Evolutionary conservation across 2,329 filamentous ascomycete genomes (phyloP).

Genomic region (Paramyrothecium roridum): DNA sequence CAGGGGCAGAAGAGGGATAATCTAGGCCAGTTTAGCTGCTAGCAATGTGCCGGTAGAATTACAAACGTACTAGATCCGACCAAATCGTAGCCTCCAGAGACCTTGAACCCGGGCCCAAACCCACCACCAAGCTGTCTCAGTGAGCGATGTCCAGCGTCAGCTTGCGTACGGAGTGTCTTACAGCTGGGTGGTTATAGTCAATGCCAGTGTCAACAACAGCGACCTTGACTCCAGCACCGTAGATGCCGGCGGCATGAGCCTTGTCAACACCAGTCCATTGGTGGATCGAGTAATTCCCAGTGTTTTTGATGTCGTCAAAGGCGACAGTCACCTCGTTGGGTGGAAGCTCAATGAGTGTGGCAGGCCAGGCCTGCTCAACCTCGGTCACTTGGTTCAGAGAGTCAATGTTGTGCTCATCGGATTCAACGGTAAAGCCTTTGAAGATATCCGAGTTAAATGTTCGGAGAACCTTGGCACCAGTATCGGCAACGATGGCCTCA

Average conservation of each 20-base stretch:
- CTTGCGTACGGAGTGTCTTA: background rate
- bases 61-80: conserved; percentile 7
- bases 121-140: conserved; percentile 14
- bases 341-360: background rate
- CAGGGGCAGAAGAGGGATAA: background rate
- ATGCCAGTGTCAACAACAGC: conserved; percentile 21
- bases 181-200: conserved; percentile 15
- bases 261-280: conserved; percentile 16
- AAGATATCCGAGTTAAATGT: conserved; percentile 13
- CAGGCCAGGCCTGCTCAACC: conserved; percentile 16
- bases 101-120: conserved; percentile 15
- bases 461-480: conserved; percentile 3
- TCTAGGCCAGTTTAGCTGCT: background rate
- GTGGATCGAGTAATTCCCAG: conserved; percentile 5
- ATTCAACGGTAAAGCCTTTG: conserved; percentile 15
- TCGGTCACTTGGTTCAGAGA: conserved; percentile 11
- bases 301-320: background rate
- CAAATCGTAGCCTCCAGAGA: conserved; percentile 18
- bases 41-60: too few species aligned
- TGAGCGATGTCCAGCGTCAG: background rate
- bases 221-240: conserved; percentile 18
- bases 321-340: background rate
- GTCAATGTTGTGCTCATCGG: conserved; percentile 9
- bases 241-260: conserved; percentile 16
- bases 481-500: background rate